phyloP scores from a whole-genome alignment of 768 basidiomycete genomes.

The Lepiota brunneoincarnata region DNA sequence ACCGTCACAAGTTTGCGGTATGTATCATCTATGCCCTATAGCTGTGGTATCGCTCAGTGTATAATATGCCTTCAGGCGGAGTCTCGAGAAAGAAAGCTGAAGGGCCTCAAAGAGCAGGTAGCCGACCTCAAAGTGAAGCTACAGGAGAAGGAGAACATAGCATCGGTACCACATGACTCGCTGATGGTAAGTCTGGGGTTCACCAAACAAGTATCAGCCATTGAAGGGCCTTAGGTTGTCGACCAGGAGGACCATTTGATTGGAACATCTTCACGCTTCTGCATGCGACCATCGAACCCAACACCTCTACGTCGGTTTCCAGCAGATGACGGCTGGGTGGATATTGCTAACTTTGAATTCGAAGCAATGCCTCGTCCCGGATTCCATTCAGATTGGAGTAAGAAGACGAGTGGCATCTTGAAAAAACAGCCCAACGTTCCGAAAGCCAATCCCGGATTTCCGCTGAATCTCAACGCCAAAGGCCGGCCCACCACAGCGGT shows the following conservation, averaged over 20 bases:
- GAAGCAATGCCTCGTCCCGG: constrained; percentile 38
- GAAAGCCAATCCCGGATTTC: constrained; percentile 17
- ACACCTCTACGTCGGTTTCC: background rate
- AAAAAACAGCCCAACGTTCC: constrained; percentile 21
- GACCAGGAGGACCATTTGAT: background rate
- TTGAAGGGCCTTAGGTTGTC: constrained; percentile 8
- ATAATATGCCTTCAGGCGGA: background rate
- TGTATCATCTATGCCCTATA: background rate
- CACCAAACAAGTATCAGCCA: background rate
- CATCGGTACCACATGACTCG: background rate
- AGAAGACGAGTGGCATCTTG: constrained; percentile 15
- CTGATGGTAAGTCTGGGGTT: background rate
- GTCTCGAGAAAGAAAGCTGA: background rate
- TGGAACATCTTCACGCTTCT: background rate
- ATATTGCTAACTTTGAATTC: constrained; percentile 25
- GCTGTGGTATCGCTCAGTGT: background rate
- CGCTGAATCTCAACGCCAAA: constrained; percentile 35
- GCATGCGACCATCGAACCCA: constrained; percentile 3
- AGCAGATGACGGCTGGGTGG: constrained; percentile 10
- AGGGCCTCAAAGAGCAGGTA: constrained; percentile 21
- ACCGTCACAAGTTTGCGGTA: constrained; percentile 5
- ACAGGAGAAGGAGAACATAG: background rate
- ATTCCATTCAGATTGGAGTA: constrained; percentile 36
- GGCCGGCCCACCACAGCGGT: constrained; percentile 33
- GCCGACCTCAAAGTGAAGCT: constrained; percentile 20